phyloP scores from a whole-genome alignment of 2,329 filamentous ascomycete species.

The Fusarium sororula region DNA sequence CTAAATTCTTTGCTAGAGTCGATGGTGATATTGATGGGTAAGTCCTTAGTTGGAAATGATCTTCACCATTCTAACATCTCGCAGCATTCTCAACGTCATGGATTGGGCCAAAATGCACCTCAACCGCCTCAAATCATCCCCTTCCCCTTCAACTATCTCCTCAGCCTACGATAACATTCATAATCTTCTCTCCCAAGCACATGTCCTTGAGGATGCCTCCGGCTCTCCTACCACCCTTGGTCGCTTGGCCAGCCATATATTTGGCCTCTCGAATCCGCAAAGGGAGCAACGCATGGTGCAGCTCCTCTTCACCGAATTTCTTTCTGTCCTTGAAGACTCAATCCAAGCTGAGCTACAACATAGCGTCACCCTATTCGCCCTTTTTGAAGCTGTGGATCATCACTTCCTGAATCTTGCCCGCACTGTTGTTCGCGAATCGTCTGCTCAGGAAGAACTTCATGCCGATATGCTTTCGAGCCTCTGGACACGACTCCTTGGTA shows the following conservation, averaged over 20 bases:
- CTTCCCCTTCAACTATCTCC: constrained; percentile 66
- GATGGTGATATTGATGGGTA: constrained; percentile 90
- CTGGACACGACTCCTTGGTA: constrained; percentile 86
- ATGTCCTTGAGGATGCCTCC: constrained; percentile 64
- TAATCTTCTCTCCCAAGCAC: constrained; percentile 73
- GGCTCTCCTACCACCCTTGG: constrained; percentile 74
- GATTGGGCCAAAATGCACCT: constrained; percentile 94
- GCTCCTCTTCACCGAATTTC: constrained; percentile 84
- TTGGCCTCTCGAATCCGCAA: constrained; percentile 84
- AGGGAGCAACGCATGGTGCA: constrained; percentile 83
- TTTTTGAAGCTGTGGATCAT: constrained; percentile 92
- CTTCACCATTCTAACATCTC: constrained; percentile 12
- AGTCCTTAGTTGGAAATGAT: constrained; percentile 35
- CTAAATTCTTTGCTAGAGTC: constrained; percentile 91
- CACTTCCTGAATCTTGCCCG: constrained; percentile 91
- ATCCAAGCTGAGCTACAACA: constrained; percentile 86
- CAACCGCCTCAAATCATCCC: constrained; percentile 69
- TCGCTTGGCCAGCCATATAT: constrained; percentile 72
- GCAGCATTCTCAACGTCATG: constrained; percentile 89
- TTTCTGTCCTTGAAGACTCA: constrained; percentile 86
- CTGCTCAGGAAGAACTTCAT: constrained; percentile 81
- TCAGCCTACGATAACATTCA: constrained; percentile 86
- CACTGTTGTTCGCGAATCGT: constrained; percentile 83
- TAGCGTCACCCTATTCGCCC: constrained; percentile 80
- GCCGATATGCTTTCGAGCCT: constrained; percentile 83